Evolutionary conservation across 2,329 filamentous ascomycete species (phyloP).

Genomic region (Neoarthrinium moseri): DNA sequence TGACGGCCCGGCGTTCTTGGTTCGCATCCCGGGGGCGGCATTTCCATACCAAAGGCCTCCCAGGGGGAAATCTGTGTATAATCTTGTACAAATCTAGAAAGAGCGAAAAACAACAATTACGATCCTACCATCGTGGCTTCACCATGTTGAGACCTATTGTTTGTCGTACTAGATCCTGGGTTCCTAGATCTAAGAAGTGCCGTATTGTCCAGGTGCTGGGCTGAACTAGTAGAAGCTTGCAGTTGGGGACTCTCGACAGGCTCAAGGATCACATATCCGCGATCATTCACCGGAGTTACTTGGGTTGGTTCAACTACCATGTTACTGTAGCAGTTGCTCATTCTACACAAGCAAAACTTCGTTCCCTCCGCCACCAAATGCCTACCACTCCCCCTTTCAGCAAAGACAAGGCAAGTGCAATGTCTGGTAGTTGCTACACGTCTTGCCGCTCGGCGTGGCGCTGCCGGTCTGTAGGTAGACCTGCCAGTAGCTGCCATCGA

Average conservation of each 20-base stretch:
- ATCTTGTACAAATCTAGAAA: slow-evolving; percentile 7
- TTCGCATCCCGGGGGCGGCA: background rate
- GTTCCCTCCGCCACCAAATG: background rate
- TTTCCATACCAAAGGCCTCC: background rate
- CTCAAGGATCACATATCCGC: too few relatives aligned
- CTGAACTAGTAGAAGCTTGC: too few relatives aligned
- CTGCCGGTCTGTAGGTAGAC: slow-evolving; percentile 52
- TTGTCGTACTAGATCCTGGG: too few relatives aligned
- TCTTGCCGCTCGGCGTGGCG: slow-evolving; percentile 44
- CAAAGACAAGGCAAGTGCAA: slow-evolving; percentile 53
- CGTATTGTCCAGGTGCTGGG: too few relatives aligned
- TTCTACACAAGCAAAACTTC: too few relatives aligned
- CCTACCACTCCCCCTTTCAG: slow-evolving; percentile 15
- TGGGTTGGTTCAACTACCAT: too few relatives aligned
- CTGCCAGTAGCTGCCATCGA: slow-evolving; percentile 44
- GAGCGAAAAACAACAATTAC: background rate
- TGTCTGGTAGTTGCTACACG: slow-evolving; percentile 54
- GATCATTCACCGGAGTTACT: too few relatives aligned
- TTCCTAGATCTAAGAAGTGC: too few relatives aligned
- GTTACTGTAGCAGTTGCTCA: too few relatives aligned
- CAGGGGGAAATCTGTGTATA: slow-evolving; percentile 5
- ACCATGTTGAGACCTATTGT: too few relatives aligned
- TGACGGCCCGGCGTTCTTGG: background rate
- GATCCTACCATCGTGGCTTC: too few relatives aligned
- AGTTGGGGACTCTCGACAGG: too few relatives aligned